These are phyloP conservation scores for Phytopythium aichiense DNA, from an alignment of 352 stramenopile genomes.

Conservation along the genomic window DNA sequence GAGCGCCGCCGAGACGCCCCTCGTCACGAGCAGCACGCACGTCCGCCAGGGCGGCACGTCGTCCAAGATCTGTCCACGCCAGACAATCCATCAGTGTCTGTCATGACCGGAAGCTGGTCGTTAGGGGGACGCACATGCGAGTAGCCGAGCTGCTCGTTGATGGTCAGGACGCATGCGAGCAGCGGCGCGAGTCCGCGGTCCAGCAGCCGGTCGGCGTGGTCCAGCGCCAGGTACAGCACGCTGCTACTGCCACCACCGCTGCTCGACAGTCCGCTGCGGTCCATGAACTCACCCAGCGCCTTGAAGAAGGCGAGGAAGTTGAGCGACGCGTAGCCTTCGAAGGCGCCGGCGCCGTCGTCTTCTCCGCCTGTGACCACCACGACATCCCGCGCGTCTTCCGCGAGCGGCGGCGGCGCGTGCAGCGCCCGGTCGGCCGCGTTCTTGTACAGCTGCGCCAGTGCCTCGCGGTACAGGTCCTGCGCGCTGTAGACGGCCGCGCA, in stretches of 20 bases:
- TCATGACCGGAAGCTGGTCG: too few species aligned
- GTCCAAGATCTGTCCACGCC: conserved; percentile 35
- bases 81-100: background rate
- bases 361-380: conserved; percentile 9
- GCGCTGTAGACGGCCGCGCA: conserved; percentile 62
- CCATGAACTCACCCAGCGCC: conserved; percentile 51
- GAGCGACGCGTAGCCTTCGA: conserved; percentile 43
- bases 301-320: conserved; percentile 75
- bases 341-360: conserved; percentile 9
- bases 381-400: conserved; percentile 10
- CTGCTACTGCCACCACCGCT: conserved; percentile 5
- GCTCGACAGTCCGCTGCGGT: conserved; percentile 1
- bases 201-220: conserved; percentile 67
- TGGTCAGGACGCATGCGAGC: conserved; percentile 59
- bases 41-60: conserved; percentile 40
- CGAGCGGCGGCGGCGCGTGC: background rate
- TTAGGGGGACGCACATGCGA: conserved; percentile 30
- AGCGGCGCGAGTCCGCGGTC: conserved; percentile 48
- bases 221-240: conserved; percentile 54
- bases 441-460: conserved; percentile 56
- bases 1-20: conserved; percentile 63
- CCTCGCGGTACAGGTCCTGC: conserved; percentile 70
- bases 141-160: conserved; percentile 65
- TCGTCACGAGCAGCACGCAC: conserved; percentile 60
- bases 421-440: conserved; percentile 8